Conservation (phyloP, 2,329 filamentous ascomycete species). For the Aureobasidium melanogenum region DNA sequence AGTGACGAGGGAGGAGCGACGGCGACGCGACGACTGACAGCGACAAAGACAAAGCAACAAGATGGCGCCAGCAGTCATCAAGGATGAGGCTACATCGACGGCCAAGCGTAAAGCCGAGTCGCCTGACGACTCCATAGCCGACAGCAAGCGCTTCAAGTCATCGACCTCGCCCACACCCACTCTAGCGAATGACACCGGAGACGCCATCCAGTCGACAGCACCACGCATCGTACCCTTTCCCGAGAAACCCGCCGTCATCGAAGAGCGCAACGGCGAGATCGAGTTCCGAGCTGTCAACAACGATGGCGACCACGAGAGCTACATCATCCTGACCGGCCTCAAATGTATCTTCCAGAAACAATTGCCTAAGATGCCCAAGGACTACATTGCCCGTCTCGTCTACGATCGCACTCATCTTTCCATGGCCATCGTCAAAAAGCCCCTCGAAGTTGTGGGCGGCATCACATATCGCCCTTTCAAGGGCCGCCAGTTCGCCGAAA, state of each 20-base stretch:
- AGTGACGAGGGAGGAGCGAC: background rate
- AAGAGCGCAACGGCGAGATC: slow-evolving; percentile 89
- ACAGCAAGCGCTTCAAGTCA: slow-evolving; percentile 56
- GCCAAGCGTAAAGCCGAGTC: slow-evolving; percentile 68
- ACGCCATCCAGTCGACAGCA: slow-evolving; percentile 40
- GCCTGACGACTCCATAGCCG: slow-evolving; percentile 46
- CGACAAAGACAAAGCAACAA: background rate
- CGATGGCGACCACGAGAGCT: slow-evolving; percentile 75
- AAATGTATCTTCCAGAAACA: slow-evolving; percentile 99
- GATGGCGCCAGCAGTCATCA: slow-evolving; percentile 14
- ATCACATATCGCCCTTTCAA: slow-evolving; percentile 96
- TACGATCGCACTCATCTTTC: slow-evolving; percentile 95
- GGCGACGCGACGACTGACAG: background rate
- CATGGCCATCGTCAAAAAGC: slow-evolving; percentile 92
- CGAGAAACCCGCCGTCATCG: slow-evolving; percentile 87
- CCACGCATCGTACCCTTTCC: slow-evolving; percentile 62
- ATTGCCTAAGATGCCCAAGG: slow-evolving; percentile 97
- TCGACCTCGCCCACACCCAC: slow-evolving; percentile 30
- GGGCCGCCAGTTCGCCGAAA: slow-evolving; percentile 86
- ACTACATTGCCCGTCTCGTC: slow-evolving; percentile 94
- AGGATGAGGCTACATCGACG: slow-evolving; percentile 26
- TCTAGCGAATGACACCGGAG: slow-evolving; percentile 24
- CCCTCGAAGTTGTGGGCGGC: slow-evolving; percentile 50
- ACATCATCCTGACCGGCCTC: slow-evolving; percentile 88
- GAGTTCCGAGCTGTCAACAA: slow-evolving; percentile 98